phyloP scores from a whole-genome alignment of 2,329 filamentous ascomycete species.

The Phaeophleospora eucalypticola region DNA sequence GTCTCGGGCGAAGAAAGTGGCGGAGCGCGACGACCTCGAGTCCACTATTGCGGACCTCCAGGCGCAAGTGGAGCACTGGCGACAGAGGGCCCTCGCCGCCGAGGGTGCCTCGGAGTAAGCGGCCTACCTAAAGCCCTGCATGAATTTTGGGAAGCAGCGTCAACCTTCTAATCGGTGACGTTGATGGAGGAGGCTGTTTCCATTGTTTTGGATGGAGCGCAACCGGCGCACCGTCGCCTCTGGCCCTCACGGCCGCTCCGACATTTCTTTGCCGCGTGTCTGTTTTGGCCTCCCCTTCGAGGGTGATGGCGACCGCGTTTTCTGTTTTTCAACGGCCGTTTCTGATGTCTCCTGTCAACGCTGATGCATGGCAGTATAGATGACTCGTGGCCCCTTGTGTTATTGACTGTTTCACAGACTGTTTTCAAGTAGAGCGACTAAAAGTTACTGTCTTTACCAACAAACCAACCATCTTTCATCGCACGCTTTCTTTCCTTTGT shows the following conservation, averaged over 20 bases:
- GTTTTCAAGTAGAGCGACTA: not conserved
- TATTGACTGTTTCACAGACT: not conserved
- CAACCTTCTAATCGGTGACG: constrained; percentile 9
- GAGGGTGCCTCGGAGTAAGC: constrained; percentile 13
- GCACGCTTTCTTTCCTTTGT: too few species aligned
- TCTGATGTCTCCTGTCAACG: constrained; percentile 14
- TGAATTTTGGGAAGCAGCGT: constrained; percentile 11
- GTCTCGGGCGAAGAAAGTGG: constrained; percentile 80
- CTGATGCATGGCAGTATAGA: constrained; percentile 8
- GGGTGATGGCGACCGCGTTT: constrained; percentile 5
- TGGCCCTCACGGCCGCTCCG: constrained; percentile 13
- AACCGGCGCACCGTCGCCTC: constrained; percentile 18
- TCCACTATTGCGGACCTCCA: constrained; percentile 57
- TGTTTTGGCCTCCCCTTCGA: too few species aligned
- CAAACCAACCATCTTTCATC: not conserved
- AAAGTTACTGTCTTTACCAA: constrained; percentile 1
- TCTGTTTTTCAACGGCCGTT: constrained; percentile 2
- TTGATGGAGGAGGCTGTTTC: constrained; percentile 21
- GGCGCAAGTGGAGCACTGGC: constrained; percentile 35
- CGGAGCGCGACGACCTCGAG: constrained; percentile 71
- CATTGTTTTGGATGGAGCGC: constrained; percentile 13
- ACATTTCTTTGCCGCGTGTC: constrained; percentile 14
- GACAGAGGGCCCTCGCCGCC: constrained; percentile 24
- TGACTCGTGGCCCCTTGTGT: constrained; percentile 10
- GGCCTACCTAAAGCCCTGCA: not conserved